Conservation (phyloP, 139 green algal species). For the Picochlorum sp. region DNA sequence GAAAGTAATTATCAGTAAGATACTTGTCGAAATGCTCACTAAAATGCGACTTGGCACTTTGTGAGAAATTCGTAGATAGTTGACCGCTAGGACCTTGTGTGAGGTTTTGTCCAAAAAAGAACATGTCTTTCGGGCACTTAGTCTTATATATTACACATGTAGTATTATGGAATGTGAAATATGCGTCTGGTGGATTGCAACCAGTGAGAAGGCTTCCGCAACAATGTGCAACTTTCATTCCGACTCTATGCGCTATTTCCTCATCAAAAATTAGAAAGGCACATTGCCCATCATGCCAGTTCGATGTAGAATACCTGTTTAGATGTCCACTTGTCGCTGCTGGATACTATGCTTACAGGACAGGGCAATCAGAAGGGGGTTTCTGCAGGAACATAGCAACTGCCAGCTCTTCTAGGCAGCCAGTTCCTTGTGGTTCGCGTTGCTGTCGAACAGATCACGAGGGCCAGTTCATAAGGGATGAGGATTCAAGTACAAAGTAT, state of each 20-base stretch:
- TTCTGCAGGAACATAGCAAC: neutral
- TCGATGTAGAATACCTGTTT: neutral
- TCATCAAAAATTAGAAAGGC: neutral
- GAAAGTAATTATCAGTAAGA: too few species aligned
- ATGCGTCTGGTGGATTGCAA: too few species aligned
- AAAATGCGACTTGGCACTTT: too few species aligned
- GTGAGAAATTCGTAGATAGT: too few species aligned
- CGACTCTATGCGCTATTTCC: conserved; percentile 3
- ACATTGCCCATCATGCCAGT: conserved; percentile 1
- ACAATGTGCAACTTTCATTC: neutral
- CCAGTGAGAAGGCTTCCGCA: too few species aligned
- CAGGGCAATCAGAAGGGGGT: conserved; percentile 3
- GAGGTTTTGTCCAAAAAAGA: too few species aligned
- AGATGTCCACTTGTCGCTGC: conserved; percentile 3
- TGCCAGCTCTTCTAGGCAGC: neutral
- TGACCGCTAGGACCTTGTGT: too few species aligned
- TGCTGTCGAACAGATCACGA: conserved; percentile 4
- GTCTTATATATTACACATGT: too few species aligned
- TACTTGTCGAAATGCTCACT: too few species aligned
- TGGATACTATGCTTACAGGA: conserved; percentile 1
- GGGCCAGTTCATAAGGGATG: neutral
- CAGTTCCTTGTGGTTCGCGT: neutral
- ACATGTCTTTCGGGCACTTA: too few species aligned
- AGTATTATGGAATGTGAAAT: too few species aligned
- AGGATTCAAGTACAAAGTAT: neutral